Evolutionary conservation across 2,329 filamentous ascomycete species (phyloP).

Genomic region (Westerdykella ornata): DNA sequence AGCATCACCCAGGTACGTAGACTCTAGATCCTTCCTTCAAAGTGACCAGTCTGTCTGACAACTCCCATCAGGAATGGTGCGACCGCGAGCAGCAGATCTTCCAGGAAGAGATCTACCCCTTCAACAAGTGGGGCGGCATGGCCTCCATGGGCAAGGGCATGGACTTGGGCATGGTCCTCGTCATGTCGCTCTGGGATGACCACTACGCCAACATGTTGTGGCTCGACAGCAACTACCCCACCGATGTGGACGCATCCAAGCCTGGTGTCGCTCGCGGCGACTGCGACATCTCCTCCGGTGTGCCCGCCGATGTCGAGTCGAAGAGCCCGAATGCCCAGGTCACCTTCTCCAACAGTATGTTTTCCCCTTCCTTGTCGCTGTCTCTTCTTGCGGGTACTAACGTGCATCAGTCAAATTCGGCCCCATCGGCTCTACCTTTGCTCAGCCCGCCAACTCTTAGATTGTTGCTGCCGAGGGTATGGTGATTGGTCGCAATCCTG

Average conservation of each 20-base stretch:
- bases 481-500: background rate
- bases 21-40: too few species aligned
- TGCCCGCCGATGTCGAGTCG: constrained; percentile 23
- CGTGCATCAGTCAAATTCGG: constrained; percentile 27
- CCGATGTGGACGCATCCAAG: constrained; percentile 22
- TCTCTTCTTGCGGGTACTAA: constrained; percentile 14
- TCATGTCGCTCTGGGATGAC: constrained; percentile 59
- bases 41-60: too few species aligned
- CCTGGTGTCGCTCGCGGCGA: constrained; percentile 30
- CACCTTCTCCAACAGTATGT: constrained; percentile 18
- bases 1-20: constrained; percentile 13
- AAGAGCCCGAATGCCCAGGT: constrained; percentile 12
- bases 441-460: constrained; percentile 14
- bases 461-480: background rate
- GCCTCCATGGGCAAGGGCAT: constrained; percentile 50
- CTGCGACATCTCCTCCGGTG: constrained; percentile 21
- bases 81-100: constrained; percentile 26
- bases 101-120: constrained; percentile 38
- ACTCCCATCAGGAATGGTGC: constrained; percentile 20
- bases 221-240: constrained; percentile 61
- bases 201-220: constrained; percentile 64
- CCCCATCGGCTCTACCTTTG: constrained; percentile 26
- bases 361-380: background rate
- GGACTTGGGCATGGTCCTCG: constrained; percentile 54
- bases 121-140: constrained; percentile 52